These are phyloP conservation scores for Lotus japonicus DNA, from an alignment of 306 rosid genomes.

Conservation along the genomic window DNA sequence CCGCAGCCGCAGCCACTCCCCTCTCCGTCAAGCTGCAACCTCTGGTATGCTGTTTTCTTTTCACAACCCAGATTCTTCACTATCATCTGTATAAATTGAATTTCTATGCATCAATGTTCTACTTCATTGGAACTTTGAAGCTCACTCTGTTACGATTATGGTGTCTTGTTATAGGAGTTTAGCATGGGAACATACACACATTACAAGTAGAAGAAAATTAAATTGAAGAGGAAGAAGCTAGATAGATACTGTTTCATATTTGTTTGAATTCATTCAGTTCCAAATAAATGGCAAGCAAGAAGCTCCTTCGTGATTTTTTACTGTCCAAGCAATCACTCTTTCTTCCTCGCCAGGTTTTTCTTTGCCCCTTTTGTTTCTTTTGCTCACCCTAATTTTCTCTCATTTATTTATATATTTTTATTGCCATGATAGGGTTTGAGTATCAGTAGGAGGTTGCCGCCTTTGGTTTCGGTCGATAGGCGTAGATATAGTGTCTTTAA, in stretches of 20 bases:
- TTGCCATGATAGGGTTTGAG: conserved; percentile 25
- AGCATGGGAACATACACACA: background rate
- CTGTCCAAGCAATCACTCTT: conserved; percentile 41
- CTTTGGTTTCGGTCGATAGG: conserved; percentile 35
- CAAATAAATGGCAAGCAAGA: conserved; percentile 47
- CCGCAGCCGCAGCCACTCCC: no score
- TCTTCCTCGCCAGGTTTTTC: conserved; percentile 46
- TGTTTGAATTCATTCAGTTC: background rate
- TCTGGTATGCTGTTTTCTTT: no score
- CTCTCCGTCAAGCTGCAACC: no score
- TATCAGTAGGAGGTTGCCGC: conserved; percentile 26
- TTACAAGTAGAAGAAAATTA: background rate
- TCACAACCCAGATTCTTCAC: no score
- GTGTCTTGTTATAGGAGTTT: no score
- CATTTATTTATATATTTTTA: background rate
- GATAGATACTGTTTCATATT: no score
- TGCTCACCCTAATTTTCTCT: background rate
- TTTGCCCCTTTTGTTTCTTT: background rate
- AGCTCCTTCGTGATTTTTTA: conserved; percentile 69
- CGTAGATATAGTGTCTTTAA: conserved; percentile 61
- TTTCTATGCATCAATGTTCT: no score
- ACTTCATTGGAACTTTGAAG: no score
- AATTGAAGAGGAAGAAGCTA: no score
- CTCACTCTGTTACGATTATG: no score
- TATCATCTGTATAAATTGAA: no score